Percentiles rank a stretch among this genome's conserved stretches.
Evolutionary conservation across 805 yeast genomes (phyloP).

Genomic region (Kuraishia piskuri): DNA sequence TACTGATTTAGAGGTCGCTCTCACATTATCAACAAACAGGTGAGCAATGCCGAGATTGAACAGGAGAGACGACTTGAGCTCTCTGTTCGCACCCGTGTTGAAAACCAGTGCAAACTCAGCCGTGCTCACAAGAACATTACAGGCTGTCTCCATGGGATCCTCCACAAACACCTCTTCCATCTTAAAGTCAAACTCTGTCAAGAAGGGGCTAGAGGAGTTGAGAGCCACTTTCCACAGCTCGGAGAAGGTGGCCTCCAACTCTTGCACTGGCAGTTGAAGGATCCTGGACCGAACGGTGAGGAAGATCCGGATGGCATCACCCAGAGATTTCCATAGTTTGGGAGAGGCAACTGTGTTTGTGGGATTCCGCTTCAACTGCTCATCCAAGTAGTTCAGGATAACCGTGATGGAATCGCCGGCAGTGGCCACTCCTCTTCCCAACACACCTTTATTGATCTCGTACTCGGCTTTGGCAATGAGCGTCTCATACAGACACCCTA

Average conservation of each 20-base stretch:
- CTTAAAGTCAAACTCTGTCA: neutral
- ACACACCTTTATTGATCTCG: conserved; percentile 50
- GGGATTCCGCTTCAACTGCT: neutral
- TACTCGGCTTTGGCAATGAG: conserved; percentile 44
- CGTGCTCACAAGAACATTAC: conserved; percentile 25
- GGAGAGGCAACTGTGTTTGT: conserved; percentile 25
- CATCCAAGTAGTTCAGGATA: neutral
- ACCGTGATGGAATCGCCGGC: conserved; percentile 26
- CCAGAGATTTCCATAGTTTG: conserved; percentile 58
- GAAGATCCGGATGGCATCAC: conserved; percentile 29
- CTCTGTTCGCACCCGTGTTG: conserved; percentile 27
- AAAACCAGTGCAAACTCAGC: conserved; percentile 9
- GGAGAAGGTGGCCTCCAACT: neutral
- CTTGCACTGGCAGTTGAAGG: neutral
- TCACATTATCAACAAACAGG: conserved; percentile 12
- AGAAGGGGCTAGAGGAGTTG: neutral
- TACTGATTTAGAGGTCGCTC: neutral
- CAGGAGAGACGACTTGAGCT: conserved; percentile 42
- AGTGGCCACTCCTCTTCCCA: conserved; percentile 53
- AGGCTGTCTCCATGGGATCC: conserved; percentile 4
- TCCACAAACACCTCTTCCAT: neutral
- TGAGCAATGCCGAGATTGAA: conserved; percentile 70
- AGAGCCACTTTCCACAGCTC: neutral
- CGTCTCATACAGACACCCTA: conserved; percentile 49
- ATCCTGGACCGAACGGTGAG: neutral